A percentile compares a stretch with the other conserved stretches of the same genome.
Evolutionary conservation across 768 basidiomycete species (phyloP).

Genomic region (Lenzites betulinus): DNA sequence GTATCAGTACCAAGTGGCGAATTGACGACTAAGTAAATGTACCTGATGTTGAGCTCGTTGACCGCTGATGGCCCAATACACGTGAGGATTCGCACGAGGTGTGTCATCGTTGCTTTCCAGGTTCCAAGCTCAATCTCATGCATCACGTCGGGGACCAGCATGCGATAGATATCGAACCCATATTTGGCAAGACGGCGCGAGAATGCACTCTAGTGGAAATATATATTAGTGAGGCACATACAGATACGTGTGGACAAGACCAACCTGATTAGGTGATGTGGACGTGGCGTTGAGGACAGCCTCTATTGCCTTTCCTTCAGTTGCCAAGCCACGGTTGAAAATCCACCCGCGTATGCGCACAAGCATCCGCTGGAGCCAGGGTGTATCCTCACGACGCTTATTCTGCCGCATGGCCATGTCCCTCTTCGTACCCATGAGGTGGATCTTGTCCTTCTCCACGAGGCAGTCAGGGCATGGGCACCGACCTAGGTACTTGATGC

Average conservation of each 20-base stretch:
- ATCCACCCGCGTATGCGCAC: conserved; percentile 17
- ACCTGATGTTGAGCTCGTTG: conserved; percentile 6
- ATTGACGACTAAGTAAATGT: not conserved
- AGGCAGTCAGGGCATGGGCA: conserved; percentile 45
- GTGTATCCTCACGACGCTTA: conserved; percentile 11
- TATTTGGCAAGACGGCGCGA: conserved; percentile 21
- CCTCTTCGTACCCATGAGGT: conserved; percentile 29
- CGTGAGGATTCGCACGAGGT: conserved; percentile 30
- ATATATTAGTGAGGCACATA: not conserved
- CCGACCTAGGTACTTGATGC: conserved; percentile 39
- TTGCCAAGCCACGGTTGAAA: conserved; percentile 27
- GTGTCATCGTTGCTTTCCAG: conserved; percentile 34
- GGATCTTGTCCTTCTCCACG: conserved; percentile 32
- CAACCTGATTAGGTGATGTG: conserved; percentile 11
- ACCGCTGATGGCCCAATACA: conserved; percentile 12
- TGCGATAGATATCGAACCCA: conserved; percentile 30
- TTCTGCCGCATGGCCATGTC: not conserved
- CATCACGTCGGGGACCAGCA: conserved; percentile 36
- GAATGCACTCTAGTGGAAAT: conserved; percentile 35
- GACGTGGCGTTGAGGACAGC: not conserved
- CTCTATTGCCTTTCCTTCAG: not conserved
- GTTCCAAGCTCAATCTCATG: conserved; percentile 40
- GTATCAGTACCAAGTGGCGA: not conserved
- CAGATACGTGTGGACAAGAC: not conserved
- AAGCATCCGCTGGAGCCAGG: not conserved